A percentile compares a stretch with the other conserved stretches of the same genome.
phyloP scores from a whole-genome alignment of 164 flowering plant species.

The Malania oleifera region DNA sequence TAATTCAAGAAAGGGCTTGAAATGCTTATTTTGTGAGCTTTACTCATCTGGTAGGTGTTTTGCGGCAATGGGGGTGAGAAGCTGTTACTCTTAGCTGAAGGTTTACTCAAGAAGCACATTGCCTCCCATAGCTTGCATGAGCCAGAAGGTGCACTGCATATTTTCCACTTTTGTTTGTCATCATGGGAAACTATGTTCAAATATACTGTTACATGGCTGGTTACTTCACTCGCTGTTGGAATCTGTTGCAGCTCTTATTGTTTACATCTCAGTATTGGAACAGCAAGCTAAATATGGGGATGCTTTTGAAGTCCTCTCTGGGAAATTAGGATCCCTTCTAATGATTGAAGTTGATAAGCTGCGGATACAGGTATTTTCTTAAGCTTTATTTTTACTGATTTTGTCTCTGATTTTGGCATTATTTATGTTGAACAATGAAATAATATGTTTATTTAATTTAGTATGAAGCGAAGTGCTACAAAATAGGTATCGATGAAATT shows the following conservation, averaged over 20 bases:
- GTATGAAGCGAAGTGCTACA: no score
- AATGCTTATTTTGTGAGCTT: neutral
- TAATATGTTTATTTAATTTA: no score
- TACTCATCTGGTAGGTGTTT: conserved; percentile 48
- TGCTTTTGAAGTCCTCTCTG: conserved; percentile 78
- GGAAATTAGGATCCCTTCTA: conserved; percentile 75
- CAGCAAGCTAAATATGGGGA: conserved; percentile 72
- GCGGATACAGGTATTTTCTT: conserved; percentile 78
- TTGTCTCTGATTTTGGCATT: no score
- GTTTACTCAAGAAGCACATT: conserved; percentile 84
- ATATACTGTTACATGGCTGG: neutral
- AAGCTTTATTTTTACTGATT: conserved; percentile 16
- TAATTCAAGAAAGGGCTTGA: no score
- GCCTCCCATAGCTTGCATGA: conserved; percentile 85
- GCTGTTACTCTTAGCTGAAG: conserved; percentile 78
- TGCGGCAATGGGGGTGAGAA: conserved; percentile 71
- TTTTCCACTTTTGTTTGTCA: neutral
- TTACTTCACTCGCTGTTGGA: conserved; percentile 3
- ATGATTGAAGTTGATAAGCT: conserved; percentile 76
- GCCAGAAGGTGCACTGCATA: conserved; percentile 64
- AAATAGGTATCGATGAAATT: no score
- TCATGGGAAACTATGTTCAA: neutral
- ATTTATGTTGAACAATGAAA: no score
- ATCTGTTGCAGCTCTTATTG: conserved; percentile 63
- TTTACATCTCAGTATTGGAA: conserved; percentile 81